Conservation (phyloP, 208 protist species). For the Acanthamoeba sp. region DNA sequence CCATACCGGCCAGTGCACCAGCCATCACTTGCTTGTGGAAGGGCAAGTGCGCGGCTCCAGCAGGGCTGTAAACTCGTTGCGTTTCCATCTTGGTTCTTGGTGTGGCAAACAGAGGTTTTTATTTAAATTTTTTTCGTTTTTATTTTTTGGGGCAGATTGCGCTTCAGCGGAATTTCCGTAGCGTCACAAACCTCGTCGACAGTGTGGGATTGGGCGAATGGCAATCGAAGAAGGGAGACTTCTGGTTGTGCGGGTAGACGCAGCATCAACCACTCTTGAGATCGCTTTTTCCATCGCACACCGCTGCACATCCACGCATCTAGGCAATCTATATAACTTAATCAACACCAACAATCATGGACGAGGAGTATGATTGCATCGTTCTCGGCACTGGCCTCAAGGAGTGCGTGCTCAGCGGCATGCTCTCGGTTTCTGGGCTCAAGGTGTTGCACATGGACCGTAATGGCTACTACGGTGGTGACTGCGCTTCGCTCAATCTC, state of each 20-base stretch:
- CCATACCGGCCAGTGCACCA: constrained; percentile 33
- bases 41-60: neutral
- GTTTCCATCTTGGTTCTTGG: neutral
- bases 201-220: neutral
- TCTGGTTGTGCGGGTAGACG: neutral
- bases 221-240: constrained; percentile 13
- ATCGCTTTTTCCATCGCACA: no score
- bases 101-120: neutral
- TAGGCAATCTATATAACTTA: neutral
- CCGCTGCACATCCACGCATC: no score
- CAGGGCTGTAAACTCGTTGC: constrained; percentile 25
- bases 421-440: constrained; percentile 96
- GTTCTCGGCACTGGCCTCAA: constrained; percentile 99
- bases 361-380: constrained; percentile 97
- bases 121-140: neutral
- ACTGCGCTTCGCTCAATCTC: constrained; percentile 98
- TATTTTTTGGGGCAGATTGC: no score
- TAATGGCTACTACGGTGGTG: constrained; percentile 99
- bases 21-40: constrained; percentile 59
- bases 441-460: constrained; percentile 99
- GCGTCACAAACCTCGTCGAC: neutral
- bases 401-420: constrained; percentile 97
- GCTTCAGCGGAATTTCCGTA: neutral
- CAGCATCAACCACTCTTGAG: no score
- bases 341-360: constrained; percentile 83